Percentiles rank a stretch among this genome's conserved stretches.
Conservation (phyloP, 140 eudicot species). For the Oenanthe javanica region DNA sequence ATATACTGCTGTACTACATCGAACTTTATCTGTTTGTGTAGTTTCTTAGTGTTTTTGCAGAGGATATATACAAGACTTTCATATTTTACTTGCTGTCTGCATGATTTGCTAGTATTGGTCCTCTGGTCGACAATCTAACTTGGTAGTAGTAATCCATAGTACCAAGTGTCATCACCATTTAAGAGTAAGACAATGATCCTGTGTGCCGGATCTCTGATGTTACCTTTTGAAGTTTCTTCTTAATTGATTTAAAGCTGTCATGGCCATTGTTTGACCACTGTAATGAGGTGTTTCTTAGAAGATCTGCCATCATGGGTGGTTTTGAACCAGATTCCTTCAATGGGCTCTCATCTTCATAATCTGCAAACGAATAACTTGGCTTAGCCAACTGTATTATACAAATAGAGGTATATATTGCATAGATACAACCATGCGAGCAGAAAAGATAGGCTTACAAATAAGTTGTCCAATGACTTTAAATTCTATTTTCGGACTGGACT, state of each 20-base stretch:
- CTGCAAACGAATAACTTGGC: too few relatives aligned
- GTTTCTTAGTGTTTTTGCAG: background rate
- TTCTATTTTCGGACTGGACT: background rate
- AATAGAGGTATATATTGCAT: too few relatives aligned
- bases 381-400: background rate
- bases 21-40: background rate
- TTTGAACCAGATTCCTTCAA: constrained; percentile 31
- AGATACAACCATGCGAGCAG: background rate
- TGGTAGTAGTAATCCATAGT: background rate
- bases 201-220: constrained; percentile 21
- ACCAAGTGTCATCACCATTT: background rate
- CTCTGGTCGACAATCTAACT: background rate
- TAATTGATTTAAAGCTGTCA: constrained; percentile 73
- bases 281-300: constrained; percentile 58
- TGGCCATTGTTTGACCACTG: constrained; percentile 71
- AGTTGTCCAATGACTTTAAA: background rate
- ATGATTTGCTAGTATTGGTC: background rate
- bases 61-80: background rate
- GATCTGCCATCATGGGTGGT: constrained; percentile 56
- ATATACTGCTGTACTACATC: background rate
- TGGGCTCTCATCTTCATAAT: constrained; percentile 46
- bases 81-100: background rate
- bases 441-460: too few relatives aligned
- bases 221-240: constrained; percentile 57
- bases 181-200: constrained; percentile 12